These are phyloP conservation scores for Fragilaria crotonensis DNA, from an alignment of 108 stramenopile species.

Conservation along the genomic window DNA sequence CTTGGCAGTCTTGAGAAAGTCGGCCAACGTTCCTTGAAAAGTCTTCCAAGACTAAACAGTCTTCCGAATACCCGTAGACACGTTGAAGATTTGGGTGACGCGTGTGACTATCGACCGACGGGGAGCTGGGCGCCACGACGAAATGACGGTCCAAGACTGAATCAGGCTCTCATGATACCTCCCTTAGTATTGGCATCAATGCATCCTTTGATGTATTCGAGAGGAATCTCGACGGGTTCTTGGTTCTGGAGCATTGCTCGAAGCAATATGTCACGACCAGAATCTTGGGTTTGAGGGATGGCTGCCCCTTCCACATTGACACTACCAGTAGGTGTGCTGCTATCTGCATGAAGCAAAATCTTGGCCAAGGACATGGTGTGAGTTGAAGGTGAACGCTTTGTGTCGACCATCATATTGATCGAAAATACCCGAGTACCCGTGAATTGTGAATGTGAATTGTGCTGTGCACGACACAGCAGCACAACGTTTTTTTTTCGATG, in stretches of 20 bases:
- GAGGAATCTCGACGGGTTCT: background rate
- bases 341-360: background rate
- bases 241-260: background rate
- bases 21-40: background rate
- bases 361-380: background rate
- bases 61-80: background rate
- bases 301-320: background rate
- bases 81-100: background rate
- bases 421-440: too few relatives aligned
- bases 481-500: too few relatives aligned
- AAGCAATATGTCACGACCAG: background rate
- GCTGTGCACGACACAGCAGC: too few relatives aligned
- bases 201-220: background rate
- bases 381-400: background rate
- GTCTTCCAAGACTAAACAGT: background rate
- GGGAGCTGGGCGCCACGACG: background rate
- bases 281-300: too few relatives aligned
- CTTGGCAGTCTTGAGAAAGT: background rate
- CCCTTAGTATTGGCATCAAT: background rate
- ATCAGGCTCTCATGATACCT: background rate
- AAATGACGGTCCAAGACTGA: background rate
- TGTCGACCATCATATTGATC: background rate
- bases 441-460: too few relatives aligned
- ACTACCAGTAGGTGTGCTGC: background rate
- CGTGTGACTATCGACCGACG: background rate